Conservation (phyloP, 2,329 filamentous ascomycete genomes). For the Cyphellophora attinorum region DNA sequence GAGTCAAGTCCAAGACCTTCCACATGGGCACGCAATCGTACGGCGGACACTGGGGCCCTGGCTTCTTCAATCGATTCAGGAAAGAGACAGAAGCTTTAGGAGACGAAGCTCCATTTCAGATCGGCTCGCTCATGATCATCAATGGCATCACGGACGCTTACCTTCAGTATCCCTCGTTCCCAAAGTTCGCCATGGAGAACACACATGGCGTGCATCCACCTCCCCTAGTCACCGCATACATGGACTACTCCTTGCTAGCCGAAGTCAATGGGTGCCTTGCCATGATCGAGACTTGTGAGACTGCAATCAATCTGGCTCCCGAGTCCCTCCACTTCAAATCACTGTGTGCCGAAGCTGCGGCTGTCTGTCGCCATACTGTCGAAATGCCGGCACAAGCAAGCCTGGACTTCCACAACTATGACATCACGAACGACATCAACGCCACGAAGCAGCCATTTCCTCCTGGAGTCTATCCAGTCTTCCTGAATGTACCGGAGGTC, state of each 20-base stretch:
- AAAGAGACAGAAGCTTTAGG: constrained; percentile 20
- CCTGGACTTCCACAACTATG: constrained; percentile 37
- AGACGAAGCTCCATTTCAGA: constrained; percentile 15
- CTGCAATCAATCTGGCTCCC: constrained; percentile 32
- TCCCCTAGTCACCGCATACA: constrained; percentile 42
- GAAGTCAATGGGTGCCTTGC: constrained; percentile 51
- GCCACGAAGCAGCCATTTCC: constrained; percentile 62
- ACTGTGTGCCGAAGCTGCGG: constrained; percentile 46
- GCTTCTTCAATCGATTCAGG: constrained; percentile 19
- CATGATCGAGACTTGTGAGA: constrained; percentile 40
- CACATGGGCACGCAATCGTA: constrained; percentile 46
- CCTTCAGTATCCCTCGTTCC: constrained; percentile 33
- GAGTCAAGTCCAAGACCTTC: constrained; percentile 43
- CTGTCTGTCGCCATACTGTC: constrained; percentile 61
- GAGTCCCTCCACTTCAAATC: constrained; percentile 23
- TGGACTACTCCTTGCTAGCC: constrained; percentile 35
- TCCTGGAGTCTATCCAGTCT: constrained; percentile 37
- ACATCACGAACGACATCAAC: constrained; percentile 52
- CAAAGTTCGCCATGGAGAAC: constrained; percentile 40
- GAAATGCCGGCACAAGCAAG: constrained; percentile 60
- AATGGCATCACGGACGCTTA: constrained; percentile 39
- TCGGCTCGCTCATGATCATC: constrained; percentile 39
- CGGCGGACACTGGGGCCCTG: constrained; percentile 21
- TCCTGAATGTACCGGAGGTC: constrained; percentile 41
- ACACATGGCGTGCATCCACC: constrained; percentile 42